phyloP scores from a whole-genome alignment of 768 basidiomycete genomes.

The Multifurca ochricompacta region DNA sequence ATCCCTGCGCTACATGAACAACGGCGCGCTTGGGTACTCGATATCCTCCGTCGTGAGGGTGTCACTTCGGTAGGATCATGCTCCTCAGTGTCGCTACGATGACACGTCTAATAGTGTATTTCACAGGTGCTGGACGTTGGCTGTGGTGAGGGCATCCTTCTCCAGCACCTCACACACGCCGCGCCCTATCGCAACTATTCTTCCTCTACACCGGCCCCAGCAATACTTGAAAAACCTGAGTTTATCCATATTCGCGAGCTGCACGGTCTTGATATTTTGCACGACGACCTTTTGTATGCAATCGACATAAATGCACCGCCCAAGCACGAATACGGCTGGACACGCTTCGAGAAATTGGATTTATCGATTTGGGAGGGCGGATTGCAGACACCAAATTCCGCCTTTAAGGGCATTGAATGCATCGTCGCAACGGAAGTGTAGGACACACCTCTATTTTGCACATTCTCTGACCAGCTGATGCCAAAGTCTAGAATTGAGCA shows the following conservation, averaged over 20 bases:
- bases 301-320: constrained; percentile 40
- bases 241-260: constrained; percentile 51
- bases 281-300: constrained; percentile 47
- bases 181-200: constrained; percentile 53
- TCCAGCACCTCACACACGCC: constrained; percentile 62
- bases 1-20: constrained; percentile 61
- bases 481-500: constrained; percentile 65
- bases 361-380: constrained; percentile 71
- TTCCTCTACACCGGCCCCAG: constrained; percentile 25
- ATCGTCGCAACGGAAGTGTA: constrained; percentile 81
- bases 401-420: constrained; percentile 58
- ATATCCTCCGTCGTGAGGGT: constrained; percentile 48
- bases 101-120: background rate
- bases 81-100: background rate
- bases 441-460: constrained; percentile 25
- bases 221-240: constrained; percentile 24
- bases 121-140: constrained; percentile 72
- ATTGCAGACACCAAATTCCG: constrained; percentile 56
- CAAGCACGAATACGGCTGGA: constrained; percentile 15
- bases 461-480: background rate
- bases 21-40: constrained; percentile 63
- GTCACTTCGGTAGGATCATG: constrained; percentile 39
- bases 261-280: constrained; percentile 61
- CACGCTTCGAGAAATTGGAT: constrained; percentile 62
- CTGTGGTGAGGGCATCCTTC: constrained; percentile 74